Percentiles rank a stretch among this genome's conserved stretches.
These are phyloP conservation scores for Gamarada debralockiae DNA, from an alignment of 495 filamentous ascomycete genomes.

Conservation along the genomic window DNA sequence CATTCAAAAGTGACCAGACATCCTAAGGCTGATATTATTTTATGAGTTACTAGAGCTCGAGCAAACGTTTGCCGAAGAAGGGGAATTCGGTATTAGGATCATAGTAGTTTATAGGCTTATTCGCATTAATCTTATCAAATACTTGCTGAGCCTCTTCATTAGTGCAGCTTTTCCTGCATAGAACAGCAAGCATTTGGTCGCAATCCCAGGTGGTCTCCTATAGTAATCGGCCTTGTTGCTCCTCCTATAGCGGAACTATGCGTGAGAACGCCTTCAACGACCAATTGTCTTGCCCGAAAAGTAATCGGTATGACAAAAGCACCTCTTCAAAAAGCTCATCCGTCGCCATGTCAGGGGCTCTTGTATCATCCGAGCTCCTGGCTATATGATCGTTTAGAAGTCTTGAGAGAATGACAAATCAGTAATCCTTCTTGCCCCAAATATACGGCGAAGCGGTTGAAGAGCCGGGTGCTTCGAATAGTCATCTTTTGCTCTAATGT, in stretches of 20 bases:
- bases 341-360: too few species aligned
- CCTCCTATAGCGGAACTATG: not conserved
- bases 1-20: not conserved
- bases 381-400: too few species aligned
- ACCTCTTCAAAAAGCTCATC: slow-evolving; percentile 7
- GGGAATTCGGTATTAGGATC: not conserved
- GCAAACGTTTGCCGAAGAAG: slow-evolving; percentile 6
- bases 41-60: slow-evolving; percentile 4
- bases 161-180: not conserved
- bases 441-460: too few species aligned
- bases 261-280: slow-evolving; percentile 8
- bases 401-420: too few species aligned
- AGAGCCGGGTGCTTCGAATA: too few species aligned
- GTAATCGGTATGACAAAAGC: slow-evolving; percentile 3
- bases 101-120: not conserved
- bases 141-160: not conserved
- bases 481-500: too few species aligned
- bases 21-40: not conserved
- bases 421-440: too few species aligned
- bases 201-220: not conserved
- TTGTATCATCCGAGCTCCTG: too few species aligned
- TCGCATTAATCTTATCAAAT: not conserved
- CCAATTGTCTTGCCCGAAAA: slow-evolving; percentile 5
- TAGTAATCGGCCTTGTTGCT: not conserved
- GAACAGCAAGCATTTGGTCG: not conserved